Evolutionary conservation across 2,329 filamentous ascomycete genomes (phyloP), one percentile per base, ranked within the genome.

Genomic region (Cladobotryum mycophilum): DNA sequence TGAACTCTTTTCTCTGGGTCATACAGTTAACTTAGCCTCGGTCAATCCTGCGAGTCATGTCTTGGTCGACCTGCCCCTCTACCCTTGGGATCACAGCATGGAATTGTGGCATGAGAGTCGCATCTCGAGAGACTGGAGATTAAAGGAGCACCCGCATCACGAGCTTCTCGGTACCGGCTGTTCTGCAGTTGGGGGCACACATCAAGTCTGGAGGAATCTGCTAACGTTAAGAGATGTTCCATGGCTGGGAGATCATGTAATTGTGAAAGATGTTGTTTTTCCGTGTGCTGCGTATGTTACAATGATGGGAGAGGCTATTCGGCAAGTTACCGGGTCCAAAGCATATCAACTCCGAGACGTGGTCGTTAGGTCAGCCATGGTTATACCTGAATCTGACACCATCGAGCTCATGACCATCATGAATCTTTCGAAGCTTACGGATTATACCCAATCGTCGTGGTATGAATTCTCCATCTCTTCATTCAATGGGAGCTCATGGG

Each of bases 211-310:
- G 69, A 58, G 70, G 11, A 72, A 73, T 30, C 41, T 72, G 4
- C 54, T 76, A 0, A 56, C 61, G 2, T 51, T 68, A 1, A 57
- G 61, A 1, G 65, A 76, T 33, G 53, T 69, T 1, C 64, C 70
- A 0, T 79, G 76, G 76, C 51, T 78, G 3, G 47, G 53, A 1
- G 70, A 76, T 45, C 73, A 80, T 55, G 63, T 63, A 44, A 52
- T 78, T 5, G 61, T 66, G 7, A 58, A 59, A 0, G 58, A 71
- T 14, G 57, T 71, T 5, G 58, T 78, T 1, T 72, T 76, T 30
- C 74, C 75, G 0, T 65, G 55, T 15, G 69, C 73, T 1, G 72
- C 63, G 0, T 76, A 72, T 51, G 52, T 76, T 1, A 60, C 65
- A 7, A 73, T 76, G 63, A 69, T 65, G 2, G 66, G 69, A 1